These are phyloP conservation scores for Ceratocystis cacaofunesta DNA, from an alignment of 2,329 filamentous ascomycete species.

Conservation along the genomic window DNA sequence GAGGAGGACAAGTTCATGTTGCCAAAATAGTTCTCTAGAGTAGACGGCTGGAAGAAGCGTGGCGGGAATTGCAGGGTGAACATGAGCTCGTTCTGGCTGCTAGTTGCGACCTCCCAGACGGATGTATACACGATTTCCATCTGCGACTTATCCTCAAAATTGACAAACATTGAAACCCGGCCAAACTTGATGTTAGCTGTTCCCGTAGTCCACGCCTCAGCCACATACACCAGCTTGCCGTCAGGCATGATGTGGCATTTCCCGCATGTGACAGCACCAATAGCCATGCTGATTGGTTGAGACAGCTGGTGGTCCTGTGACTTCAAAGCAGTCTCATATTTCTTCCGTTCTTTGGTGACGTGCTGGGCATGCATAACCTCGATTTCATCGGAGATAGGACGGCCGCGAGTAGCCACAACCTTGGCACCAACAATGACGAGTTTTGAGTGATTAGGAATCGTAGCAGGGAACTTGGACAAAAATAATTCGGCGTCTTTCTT, in stretches of 20 bases:
- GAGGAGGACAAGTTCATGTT: neutral
- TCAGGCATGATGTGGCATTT: conserved; percentile 31
- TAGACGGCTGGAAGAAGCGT: conserved; percentile 29
- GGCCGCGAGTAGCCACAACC: conserved; percentile 25
- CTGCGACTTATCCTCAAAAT: conserved; percentile 20
- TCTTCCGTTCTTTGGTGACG: conserved; percentile 17
- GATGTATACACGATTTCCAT: conserved; percentile 37
- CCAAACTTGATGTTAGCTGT: conserved; percentile 29
- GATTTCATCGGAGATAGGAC: conserved; percentile 21
- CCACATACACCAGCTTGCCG: conserved; percentile 28
- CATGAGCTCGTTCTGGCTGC: conserved; percentile 27
- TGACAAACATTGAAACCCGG: conserved; percentile 29
- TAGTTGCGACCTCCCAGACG: conserved; percentile 32
- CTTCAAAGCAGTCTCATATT: conserved; percentile 14
- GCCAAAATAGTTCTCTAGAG: neutral
- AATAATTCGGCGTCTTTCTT: conserved; percentile 29
- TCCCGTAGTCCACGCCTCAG: conserved; percentile 28
- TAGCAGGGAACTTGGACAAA: conserved; percentile 21
- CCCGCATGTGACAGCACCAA: conserved; percentile 29
- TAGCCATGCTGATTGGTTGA: conserved; percentile 18
- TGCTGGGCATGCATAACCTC: conserved; percentile 22
- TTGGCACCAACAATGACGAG: conserved; percentile 23
- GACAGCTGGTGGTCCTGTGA: conserved; percentile 16
- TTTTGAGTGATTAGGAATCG: conserved; percentile 20
- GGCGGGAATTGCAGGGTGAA: conserved; percentile 39